phyloP scores from a whole-genome alignment of 164 flowering plant genomes.

The Brasenia schreberi region DNA sequence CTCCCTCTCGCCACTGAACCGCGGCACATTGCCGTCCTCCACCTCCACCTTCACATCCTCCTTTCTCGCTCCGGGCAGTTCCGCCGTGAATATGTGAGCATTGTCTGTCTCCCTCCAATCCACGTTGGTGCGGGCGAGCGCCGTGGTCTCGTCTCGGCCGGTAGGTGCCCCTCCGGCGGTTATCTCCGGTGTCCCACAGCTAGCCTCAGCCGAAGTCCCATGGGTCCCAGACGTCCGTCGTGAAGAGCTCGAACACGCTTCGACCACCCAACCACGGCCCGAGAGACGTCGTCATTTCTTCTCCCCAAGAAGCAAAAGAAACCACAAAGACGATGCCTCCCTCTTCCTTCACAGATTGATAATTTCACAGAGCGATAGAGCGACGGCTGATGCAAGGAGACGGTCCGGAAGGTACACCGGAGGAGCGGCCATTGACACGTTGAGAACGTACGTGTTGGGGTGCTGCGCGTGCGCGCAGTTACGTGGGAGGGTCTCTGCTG shows the following conservation, averaged over 20 bases:
- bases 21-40: slow-evolving; percentile 11
- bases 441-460: not conserved
- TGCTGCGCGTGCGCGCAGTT: not conserved
- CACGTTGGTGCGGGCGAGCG: slow-evolving; percentile 11
- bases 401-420: not conserved
- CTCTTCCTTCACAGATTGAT: not conserved
- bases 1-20: slow-evolving; percentile 12
- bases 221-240: slow-evolving; percentile 10
- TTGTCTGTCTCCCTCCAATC: slow-evolving; percentile 27
- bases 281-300: not conserved
- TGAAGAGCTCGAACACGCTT: not conserved
- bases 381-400: not conserved
- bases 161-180: slow-evolving; percentile 3
- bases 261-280: not conserved
- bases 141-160: slow-evolving; percentile 5
- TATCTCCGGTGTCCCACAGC: not conserved
- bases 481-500: not conserved
- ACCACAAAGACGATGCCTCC: not conserved
- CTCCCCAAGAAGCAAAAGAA: not conserved
- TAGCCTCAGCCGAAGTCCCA: not conserved
- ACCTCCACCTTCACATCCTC: slow-evolving; percentile 18
- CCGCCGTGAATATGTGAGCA: slow-evolving; percentile 20
- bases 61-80: slow-evolving; percentile 23
- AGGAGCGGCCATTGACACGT: not conserved
- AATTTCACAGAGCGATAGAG: no score